Base-by-base conservation (phyloP, 2,329 filamentous ascomycete species). In the Epichloe sibirici region DNA sequence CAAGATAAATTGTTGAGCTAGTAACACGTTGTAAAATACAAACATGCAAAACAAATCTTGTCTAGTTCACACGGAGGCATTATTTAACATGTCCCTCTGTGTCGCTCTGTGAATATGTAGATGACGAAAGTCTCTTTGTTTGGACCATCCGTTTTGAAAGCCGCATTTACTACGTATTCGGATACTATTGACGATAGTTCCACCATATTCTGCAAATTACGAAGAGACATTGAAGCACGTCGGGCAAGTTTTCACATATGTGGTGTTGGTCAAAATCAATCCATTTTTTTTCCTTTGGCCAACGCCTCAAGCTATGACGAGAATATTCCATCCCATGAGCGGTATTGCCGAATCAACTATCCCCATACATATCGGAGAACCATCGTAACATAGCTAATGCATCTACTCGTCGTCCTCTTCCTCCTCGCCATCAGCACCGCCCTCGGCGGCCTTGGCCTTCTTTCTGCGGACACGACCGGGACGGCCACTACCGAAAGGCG, bases 391-490 rank as follows among this genome's bases (percentile, higher is more conserved):
- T 62, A 60, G 58, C 56, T 59, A 40, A 64, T 65, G 62, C 63
- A 68, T 78, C 70, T 81, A 80, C 71, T 81, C 77, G 65, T 95
- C 90, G 66, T 94, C 90, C 72, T 95, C 91, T 68, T 88, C 90
- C 65, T 85, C 90, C 63, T 82, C 91, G 55, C 76, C 88, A 57
- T 79, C 88, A 63, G 84, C 87, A 70, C 82, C 85, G 74, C 85
- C 85, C 78, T 94, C 89, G 58, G 90, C 89, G 65, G 93, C 88
- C 81, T 89, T 91, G 74, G 90, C 88, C 90, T 97, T 98, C 93
- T 97, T 98, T 83, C 93, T 94, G 76, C 89, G 85, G 71, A 96
- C 91, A 83, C 93, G 93, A 66, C 93, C 93, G 68, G 90, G 89
- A 67, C 93, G 90, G 71, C 93, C 93, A 73, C 90, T 90, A 76